phyloP scores from a whole-genome alignment of 805 yeast genomes.

The Clavispora carvajalis region DNA sequence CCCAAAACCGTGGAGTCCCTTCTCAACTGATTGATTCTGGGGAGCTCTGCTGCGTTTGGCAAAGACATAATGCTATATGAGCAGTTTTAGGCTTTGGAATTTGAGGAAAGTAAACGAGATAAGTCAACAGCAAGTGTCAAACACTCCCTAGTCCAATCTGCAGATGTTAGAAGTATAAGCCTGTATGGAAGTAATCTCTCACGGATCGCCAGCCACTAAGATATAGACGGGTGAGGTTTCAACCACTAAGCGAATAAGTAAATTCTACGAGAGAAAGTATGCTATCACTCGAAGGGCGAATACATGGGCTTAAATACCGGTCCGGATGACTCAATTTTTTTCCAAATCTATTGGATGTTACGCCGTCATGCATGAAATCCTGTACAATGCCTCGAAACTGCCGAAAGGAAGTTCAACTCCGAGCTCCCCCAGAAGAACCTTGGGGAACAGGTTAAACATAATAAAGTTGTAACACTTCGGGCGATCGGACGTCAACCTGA shows the following conservation, averaged over 20 bases:
- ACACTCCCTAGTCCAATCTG: background rate
- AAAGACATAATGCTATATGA: constrained; percentile 6
- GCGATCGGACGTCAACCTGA: background rate
- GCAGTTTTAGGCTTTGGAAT: background rate
- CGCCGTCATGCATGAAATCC: background rate
- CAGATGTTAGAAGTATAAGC: background rate
- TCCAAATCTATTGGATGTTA: background rate
- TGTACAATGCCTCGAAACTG: constrained; percentile 1
- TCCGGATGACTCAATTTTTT: constrained; percentile 1
- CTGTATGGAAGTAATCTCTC: background rate
- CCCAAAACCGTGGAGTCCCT: constrained; percentile 40
- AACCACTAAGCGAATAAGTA: too few relatives aligned
- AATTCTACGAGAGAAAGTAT: too few relatives aligned
- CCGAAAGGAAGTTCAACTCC: constrained; percentile 12
- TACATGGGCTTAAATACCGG: background rate
- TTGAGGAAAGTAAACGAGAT: background rate
- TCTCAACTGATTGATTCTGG: constrained; percentile 35
- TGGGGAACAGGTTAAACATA: background rate
- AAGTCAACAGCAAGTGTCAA: background rate
- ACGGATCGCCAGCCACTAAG: background rate
- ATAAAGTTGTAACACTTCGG: background rate
- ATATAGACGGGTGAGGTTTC: background rate
- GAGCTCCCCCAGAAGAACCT: background rate
- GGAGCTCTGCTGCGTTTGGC: constrained; percentile 10
- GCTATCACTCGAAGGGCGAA: too few relatives aligned